Evolutionary conservation across 768 basidiomycete species (phyloP).

Genomic region (Neoboletus brunneissimus): DNA sequence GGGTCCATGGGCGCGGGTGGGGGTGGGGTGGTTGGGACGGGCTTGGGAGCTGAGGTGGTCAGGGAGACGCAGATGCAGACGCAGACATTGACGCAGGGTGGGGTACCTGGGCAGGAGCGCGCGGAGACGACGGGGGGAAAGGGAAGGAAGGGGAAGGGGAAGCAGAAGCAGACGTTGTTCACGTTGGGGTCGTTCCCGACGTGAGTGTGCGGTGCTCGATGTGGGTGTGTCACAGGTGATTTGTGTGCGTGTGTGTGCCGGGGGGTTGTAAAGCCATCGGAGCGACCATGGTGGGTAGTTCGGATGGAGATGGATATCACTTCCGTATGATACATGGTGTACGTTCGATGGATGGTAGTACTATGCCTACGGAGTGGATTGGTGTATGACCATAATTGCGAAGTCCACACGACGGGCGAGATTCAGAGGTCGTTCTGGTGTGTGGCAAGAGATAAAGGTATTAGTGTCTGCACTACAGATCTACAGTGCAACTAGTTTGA

Average conservation of each 20-base stretch:
- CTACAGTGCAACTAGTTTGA: too few species aligned
- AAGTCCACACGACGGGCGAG: background rate
- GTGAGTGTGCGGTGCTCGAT: slow-evolving; percentile 9
- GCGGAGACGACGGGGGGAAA: slow-evolving; percentile 32
- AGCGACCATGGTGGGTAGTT: too few species aligned
- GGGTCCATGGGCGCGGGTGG: background rate
- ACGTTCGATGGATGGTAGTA: background rate
- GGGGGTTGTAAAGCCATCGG: too few species aligned
- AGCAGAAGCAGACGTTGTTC: slow-evolving; percentile 84
- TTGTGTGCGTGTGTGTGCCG: background rate
- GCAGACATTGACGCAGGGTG: background rate
- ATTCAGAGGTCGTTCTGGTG: background rate
- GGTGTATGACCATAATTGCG: background rate
- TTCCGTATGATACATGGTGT: background rate
- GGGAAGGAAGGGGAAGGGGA: slow-evolving; percentile 76
- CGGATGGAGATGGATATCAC: background rate
- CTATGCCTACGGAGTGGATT: background rate
- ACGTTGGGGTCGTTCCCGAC: slow-evolving; percentile 53
- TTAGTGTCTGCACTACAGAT: too few species aligned
- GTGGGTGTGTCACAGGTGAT: background rate
- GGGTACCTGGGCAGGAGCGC: background rate
- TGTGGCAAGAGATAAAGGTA: background rate
- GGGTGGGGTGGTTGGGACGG: background rate
- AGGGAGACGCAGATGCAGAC: background rate
- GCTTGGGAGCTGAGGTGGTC: background rate